phyloP scores from a whole-genome alignment of 805 yeast species.

The Clavispora santaluciae region DNA sequence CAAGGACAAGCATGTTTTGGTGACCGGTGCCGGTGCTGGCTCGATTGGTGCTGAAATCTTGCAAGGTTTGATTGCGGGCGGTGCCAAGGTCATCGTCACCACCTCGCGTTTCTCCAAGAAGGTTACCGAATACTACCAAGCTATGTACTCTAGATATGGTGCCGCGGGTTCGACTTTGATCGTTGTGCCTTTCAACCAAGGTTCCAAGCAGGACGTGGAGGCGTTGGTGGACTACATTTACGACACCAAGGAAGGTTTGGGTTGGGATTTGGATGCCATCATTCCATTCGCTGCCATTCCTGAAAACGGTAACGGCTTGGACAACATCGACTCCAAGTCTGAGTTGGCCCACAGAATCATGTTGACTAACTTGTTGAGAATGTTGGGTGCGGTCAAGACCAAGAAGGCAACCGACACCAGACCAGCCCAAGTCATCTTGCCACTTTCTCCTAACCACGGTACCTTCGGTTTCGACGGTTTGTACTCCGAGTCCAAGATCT shows the following conservation, averaged over 20 bases:
- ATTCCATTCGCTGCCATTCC: conserved; percentile 99
- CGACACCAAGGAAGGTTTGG: conserved; percentile 85
- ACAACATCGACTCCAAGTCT: conserved; percentile 87
- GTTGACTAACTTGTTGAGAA: conserved; percentile 91
- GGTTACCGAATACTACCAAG: conserved; percentile 94
- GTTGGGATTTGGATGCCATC: conserved; percentile 95
- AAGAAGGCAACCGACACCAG: conserved; percentile 87
- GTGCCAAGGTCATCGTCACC: conserved; percentile 95
- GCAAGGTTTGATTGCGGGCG: conserved; percentile 94
- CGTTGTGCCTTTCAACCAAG: conserved; percentile 99
- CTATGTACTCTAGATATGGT: conserved; percentile 88
- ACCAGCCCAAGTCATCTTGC: conserved; percentile 96
- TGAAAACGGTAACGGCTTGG: conserved; percentile 95
- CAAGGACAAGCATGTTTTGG: conserved; percentile 80
- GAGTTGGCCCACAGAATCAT: conserved; percentile 98
- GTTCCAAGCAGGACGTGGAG: conserved; percentile 89
- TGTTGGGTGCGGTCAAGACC: conserved; percentile 84
- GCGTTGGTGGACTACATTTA: conserved; percentile 82
- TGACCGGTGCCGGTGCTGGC: conserved; percentile 99
- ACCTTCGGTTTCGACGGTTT: conserved; percentile 98
- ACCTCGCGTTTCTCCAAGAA: conserved; percentile 92
- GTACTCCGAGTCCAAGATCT: conserved; percentile 95
- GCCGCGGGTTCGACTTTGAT: conserved; percentile 86
- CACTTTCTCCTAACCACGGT: conserved; percentile 98
- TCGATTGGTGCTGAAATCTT: conserved; percentile 97